Conservation (phyloP, 1,284 basidiomycete genomes). For the Rhodotorula glutinis region DNA sequence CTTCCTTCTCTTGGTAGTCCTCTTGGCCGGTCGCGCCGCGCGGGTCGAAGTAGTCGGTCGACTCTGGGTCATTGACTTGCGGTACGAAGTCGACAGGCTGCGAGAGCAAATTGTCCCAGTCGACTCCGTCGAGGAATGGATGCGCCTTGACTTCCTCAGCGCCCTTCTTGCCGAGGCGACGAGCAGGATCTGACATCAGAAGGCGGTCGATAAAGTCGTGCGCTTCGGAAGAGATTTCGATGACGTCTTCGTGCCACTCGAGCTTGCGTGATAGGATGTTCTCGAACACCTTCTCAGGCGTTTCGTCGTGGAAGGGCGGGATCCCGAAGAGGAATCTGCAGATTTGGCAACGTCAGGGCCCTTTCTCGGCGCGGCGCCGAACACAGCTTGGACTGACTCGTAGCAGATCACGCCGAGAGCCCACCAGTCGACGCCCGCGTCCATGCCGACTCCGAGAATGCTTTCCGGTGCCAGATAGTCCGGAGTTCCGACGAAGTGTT, state of each 20-base stretch:
- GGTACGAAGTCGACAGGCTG: slow-evolving; percentile 94
- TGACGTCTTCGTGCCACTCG: slow-evolving; percentile 76
- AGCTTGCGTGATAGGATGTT: slow-evolving; percentile 95
- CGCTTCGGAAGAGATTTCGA: slow-evolving; percentile 82
- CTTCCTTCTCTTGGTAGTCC: slow-evolving; percentile 63
- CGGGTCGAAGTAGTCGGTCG: slow-evolving; percentile 98
- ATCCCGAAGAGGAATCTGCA: slow-evolving; percentile 80
- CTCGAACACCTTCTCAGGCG: slow-evolving; percentile 95
- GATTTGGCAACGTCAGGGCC: too few relatives aligned
- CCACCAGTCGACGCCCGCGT: slow-evolving; percentile 99
- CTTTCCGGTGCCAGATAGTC: slow-evolving; percentile 52
- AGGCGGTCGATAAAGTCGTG: slow-evolving; percentile 87
- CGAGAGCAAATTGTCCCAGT: slow-evolving; percentile 87
- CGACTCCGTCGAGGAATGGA: slow-evolving; percentile 82
- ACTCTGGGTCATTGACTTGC: slow-evolving; percentile 90
- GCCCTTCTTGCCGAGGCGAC: slow-evolving; percentile 80
- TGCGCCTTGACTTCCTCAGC: slow-evolving; percentile 91
- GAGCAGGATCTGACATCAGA: slow-evolving; percentile 74
- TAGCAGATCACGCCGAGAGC: slow-evolving; percentile 97
- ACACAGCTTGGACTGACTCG: slow-evolving; percentile 63
- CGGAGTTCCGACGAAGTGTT: slow-evolving; percentile 50
- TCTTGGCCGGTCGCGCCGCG: slow-evolving; percentile 79
- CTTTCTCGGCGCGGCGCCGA: neutral
- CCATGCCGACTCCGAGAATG: slow-evolving; percentile 86
- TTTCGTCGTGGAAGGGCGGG: slow-evolving; percentile 96